These are phyloP conservation scores for Wallacemonas rigidus DNA, from an alignment of 208 protist species.

Conservation along the genomic window DNA sequence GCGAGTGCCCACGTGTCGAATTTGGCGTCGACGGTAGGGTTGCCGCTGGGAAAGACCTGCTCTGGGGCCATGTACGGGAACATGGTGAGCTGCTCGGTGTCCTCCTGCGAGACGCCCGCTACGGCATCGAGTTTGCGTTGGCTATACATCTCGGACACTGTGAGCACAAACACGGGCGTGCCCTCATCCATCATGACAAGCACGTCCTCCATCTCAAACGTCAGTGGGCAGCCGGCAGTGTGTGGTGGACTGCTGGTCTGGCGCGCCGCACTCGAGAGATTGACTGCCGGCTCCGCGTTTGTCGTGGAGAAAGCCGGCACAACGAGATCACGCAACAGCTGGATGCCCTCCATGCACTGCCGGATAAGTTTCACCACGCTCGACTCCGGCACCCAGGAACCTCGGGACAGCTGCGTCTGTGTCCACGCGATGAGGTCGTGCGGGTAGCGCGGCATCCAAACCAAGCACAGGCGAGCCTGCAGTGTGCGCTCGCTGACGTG, in stretches of 20 bases:
- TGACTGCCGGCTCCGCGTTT: background rate
- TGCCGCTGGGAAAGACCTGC: conserved; percentile 19
- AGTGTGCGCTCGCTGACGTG: conserved; percentile 32
- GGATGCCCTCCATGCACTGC: conserved; percentile 36
- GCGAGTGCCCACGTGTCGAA: conserved; percentile 64
- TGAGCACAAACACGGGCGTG: conserved; percentile 40
- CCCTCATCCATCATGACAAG: conserved; percentile 39
- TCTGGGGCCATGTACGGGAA: conserved; percentile 37
- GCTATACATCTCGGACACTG: conserved; percentile 25
- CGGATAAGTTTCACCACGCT: conserved; percentile 36
- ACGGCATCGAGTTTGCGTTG: conserved; percentile 13
- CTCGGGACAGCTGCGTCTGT: conserved; percentile 4
- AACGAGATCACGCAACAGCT: conserved; percentile 30
- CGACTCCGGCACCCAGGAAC: conserved; percentile 38
- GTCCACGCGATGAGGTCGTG: conserved; percentile 54
- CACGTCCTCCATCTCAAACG: conserved; percentile 43
- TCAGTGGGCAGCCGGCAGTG: conserved; percentile 20
- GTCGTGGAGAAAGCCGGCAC: conserved; percentile 3
- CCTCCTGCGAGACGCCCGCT: conserved; percentile 20
- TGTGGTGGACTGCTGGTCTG: background rate
- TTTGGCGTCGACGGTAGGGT: conserved; percentile 20
- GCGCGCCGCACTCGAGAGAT: conserved; percentile 5
- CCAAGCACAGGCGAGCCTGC: conserved; percentile 40
- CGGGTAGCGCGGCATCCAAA: conserved; percentile 75
- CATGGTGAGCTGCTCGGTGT: conserved; percentile 17